Evolutionary conservation across 495 filamentous ascomycete genomes (phyloP).

Genomic region (Aspergillus bertholletiae): DNA sequence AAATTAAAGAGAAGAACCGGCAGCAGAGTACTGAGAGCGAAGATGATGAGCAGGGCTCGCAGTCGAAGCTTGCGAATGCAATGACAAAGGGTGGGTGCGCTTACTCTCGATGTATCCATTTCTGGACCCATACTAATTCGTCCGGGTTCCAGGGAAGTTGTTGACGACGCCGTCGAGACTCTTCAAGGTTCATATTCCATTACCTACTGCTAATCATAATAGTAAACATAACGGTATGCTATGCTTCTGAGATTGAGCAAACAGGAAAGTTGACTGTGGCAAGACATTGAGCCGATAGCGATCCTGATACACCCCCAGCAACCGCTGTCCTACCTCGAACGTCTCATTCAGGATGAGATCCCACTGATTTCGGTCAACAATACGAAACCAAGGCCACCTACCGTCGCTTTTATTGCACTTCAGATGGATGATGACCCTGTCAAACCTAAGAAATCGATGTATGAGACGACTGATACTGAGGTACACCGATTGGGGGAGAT

Average conservation of each 20-base stretch:
- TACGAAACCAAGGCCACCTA: slow-evolving; percentile 64
- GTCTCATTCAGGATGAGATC: slow-evolving; percentile 84
- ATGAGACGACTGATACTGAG: slow-evolving; percentile 46
- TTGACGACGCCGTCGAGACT: slow-evolving; percentile 86
- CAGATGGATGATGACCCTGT: slow-evolving; percentile 63
- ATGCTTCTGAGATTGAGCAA: slow-evolving; percentile 21
- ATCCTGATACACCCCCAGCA: slow-evolving; percentile 90
- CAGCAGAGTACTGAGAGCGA: not conserved
- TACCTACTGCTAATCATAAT: slow-evolving; percentile 59
- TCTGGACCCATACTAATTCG: not conserved
- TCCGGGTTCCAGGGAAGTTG: slow-evolving; percentile 64
- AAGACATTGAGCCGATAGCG: slow-evolving; percentile 76
- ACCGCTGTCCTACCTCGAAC: slow-evolving; percentile 87
- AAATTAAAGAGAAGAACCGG: slow-evolving; percentile 2
- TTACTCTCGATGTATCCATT: not conserved
- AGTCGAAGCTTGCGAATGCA: slow-evolving; percentile 33
- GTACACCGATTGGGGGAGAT: slow-evolving; percentile 48
- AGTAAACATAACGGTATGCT: slow-evolving; percentile 45
- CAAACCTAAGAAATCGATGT: slow-evolving; percentile 40
- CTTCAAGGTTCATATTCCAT: slow-evolving; percentile 82
- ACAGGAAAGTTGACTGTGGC: slow-evolving; percentile 38
- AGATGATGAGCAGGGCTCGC: not conserved
- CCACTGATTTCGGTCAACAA: slow-evolving; percentile 59
- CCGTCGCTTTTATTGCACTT: slow-evolving; percentile 76
- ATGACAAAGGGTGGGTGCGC: slow-evolving; percentile 59